Conservation (phyloP, 306 rosid genomes). For the Fragaria vesca region DNA sequence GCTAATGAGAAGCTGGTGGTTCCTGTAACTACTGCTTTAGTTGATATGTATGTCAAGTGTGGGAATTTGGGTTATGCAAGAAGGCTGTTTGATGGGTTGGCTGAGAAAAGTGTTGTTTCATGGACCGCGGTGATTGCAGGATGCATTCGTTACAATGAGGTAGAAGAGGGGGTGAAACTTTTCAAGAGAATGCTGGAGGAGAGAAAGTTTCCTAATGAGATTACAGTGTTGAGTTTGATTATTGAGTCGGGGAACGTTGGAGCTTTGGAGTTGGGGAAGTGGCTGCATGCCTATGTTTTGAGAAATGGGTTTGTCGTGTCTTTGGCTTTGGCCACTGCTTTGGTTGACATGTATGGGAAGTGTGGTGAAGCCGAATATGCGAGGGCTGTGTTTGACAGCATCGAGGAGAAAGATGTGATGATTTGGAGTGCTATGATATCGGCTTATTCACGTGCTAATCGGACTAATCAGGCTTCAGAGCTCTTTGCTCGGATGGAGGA, state of each 20-base stretch:
- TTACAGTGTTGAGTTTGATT: constrained; percentile 54
- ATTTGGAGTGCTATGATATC: constrained; percentile 66
- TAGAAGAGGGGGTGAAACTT: constrained; percentile 34
- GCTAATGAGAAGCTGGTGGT: constrained; percentile 27
- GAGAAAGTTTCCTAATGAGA: constrained; percentile 53
- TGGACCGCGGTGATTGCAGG: constrained; percentile 56
- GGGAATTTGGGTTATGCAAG: constrained; percentile 36
- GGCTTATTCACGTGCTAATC: constrained; percentile 42
- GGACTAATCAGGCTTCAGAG: constrained; percentile 39
- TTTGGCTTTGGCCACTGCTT: constrained; percentile 52
- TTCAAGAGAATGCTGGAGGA: constrained; percentile 43
- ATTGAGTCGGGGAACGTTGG: constrained; percentile 43
- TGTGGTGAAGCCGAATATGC: constrained; percentile 49
- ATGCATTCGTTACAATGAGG: constrained; percentile 31
- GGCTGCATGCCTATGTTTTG: constrained; percentile 46
- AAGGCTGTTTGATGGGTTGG: constrained; percentile 42
- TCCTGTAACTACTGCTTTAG: constrained; percentile 42
- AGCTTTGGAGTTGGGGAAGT: constrained; percentile 49
- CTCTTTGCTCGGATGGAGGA: constrained; percentile 44
- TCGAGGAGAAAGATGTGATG: constrained; percentile 40
- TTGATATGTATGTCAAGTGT: constrained; percentile 59
- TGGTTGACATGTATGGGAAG: constrained; percentile 73
- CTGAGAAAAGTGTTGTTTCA: constrained; percentile 39
- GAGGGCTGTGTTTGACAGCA: constrained; percentile 43
- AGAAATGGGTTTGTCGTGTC: constrained; percentile 48